Evolutionary conservation across 2,329 filamentous ascomycete species (phyloP).

Genomic region (Neophaeococcomyces mojaviensis): DNA sequence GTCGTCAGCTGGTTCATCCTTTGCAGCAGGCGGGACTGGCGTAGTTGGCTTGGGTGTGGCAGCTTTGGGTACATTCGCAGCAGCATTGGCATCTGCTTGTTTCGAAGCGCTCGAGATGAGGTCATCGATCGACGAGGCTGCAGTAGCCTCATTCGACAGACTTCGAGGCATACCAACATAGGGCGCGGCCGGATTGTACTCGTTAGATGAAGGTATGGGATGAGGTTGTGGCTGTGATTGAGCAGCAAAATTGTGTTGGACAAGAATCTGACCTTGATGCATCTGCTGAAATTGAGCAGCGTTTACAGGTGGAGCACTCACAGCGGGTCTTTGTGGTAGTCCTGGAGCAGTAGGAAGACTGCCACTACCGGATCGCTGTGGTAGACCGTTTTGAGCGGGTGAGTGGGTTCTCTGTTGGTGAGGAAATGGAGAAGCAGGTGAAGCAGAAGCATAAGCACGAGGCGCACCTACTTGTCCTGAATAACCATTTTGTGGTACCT

Average conservation of each 20-base stretch:
- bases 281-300: slow-evolving; percentile 50
- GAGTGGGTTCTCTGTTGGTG: slow-evolving; percentile 33
- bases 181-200: slow-evolving; percentile 8
- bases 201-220: slow-evolving; percentile 1
- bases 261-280: slow-evolving; percentile 44
- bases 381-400: slow-evolving; percentile 23
- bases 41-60: slow-evolving; percentile 17
- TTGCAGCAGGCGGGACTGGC: slow-evolving; percentile 15
- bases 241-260: slow-evolving; percentile 26
- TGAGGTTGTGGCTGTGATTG: slow-evolving; percentile 9
- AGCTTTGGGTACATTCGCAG: slow-evolving; percentile 24
- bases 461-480: slow-evolving; percentile 27
- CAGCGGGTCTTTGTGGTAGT: slow-evolving; percentile 54
- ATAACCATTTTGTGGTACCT: slow-evolving; percentile 29
- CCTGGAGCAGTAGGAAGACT: slow-evolving; percentile 50
- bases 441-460: slow-evolving; percentile 33
- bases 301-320: slow-evolving; percentile 47
- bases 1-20: slow-evolving; percentile 43
- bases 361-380: slow-evolving; percentile 46
- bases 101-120: slow-evolving; percentile 44
- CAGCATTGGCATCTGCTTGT: slow-evolving; percentile 31
- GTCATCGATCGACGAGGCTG: slow-evolving; percentile 43
- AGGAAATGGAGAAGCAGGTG: slow-evolving; percentile 34
- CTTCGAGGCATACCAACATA: slow-evolving; percentile 6
- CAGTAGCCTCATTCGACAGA: slow-evolving; percentile 26